phyloP scores from a whole-genome alignment of 345 rosid species.

The Sisymbrium irio region DNA sequence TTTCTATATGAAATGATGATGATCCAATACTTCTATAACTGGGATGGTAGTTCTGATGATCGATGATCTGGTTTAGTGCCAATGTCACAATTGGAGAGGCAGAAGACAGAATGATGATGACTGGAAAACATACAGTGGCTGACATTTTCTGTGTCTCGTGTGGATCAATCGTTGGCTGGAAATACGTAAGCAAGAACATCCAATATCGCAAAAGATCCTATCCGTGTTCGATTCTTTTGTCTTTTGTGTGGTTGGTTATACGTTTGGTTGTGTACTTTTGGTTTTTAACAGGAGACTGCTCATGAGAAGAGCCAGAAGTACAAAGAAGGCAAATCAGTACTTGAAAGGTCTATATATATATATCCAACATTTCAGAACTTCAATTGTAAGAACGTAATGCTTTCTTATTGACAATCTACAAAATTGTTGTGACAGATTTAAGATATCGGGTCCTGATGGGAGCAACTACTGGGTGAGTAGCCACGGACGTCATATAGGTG shows the following conservation, averaged over 20 bases:
- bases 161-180: conserved; percentile 98
- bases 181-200: conserved; percentile 62
- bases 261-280: not conserved
- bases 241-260: not conserved
- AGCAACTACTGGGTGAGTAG: conserved; percentile 69
- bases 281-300: conserved; percentile 72
- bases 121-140: conserved; percentile 84
- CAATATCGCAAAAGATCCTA: not conserved
- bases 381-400: not conserved
- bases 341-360: conserved; percentile 59
- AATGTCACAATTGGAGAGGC: conserved; percentile 66
- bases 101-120: conserved; percentile 86
- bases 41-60: not conserved
- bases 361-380: not conserved
- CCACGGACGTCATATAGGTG: conserved; percentile 69
- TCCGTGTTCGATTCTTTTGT: not conserved
- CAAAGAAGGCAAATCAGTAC: conserved; percentile 98
- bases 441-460: conserved; percentile 90
- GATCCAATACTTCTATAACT: not conserved
- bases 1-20: not conserved
- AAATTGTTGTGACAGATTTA: conserved; percentile 53
- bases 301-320: conserved; percentile 87
- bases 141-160: conserved; percentile 95
- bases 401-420: not conserved
- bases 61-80: conserved; percentile 43